Base-by-base conservation (phyloP, 2,329 filamentous ascomycete genomes). In the Hortaea werneckii region DNA sequence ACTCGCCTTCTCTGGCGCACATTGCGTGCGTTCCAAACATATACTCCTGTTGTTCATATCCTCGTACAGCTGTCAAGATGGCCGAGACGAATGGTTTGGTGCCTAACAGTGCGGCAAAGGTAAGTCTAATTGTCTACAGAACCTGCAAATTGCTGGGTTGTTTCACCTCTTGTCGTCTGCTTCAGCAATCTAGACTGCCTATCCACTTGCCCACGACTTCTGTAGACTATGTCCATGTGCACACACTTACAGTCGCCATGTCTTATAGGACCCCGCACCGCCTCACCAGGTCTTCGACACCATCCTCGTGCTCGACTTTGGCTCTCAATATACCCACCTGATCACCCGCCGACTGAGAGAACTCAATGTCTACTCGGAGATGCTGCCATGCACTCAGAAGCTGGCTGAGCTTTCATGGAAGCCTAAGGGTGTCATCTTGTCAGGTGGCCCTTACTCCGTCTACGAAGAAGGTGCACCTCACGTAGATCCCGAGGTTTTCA, bases 351-450 rank as follows among this genome's bases (percentile, higher is more conserved):
- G 86, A 30, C 75, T 94, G 28, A 78, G 87, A 56, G 79, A 84
- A 57, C 76, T 94, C 67, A 83, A 83, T 70, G 77, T 94, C 64
- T 95, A 85, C 72, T 80, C 80, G 50, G 88, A 95, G 71, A 84
- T 94, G 82, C 79, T 94, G 38, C 85, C 85, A 20, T 94, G 88
- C 68, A 94, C 83, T 40, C 81, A 84, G 58, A 90, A 90, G 72
- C 67, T 94, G 20, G 71, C 78, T 5, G 85, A 92, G 46, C 75
- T 95, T 30, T 63, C 73, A 40, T 94, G 78, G 73, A 87, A 80
- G 62, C 90, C 90, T 13, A 85, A 83, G 62, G 90, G 89, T 55
- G 80, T 96, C 53, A 84, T 94, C 46, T 71, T 89, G 7, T 84
- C 79, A 6, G 84, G 83, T 51, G 81, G 83, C 37, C 78, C 78